phyloP scores from a whole-genome alignment of 345 rosid species.

The Aegle marmelos region DNA sequence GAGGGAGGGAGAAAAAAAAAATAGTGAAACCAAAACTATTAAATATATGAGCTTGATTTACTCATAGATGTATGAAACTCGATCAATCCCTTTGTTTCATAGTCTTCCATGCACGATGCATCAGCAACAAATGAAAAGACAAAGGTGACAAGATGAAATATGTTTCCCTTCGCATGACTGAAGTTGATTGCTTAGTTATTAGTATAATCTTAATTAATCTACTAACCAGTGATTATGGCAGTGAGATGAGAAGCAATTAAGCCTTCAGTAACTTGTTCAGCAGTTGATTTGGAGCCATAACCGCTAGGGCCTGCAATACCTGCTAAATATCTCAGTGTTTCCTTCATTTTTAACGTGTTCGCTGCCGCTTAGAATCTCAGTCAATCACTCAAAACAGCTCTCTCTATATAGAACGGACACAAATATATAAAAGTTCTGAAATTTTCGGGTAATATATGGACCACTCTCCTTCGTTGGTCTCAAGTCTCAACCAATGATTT shows the following conservation, averaged over 20 bases:
- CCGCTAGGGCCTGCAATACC: slow-evolving; percentile 97
- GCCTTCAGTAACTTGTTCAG: slow-evolving; percentile 67
- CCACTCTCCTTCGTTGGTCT: neutral
- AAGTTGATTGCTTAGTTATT: neutral
- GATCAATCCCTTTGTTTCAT: too few relatives aligned
- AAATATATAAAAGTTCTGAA: slow-evolving; percentile 16
- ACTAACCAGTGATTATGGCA: slow-evolving; percentile 68
- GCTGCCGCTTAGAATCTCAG: slow-evolving; percentile 15
- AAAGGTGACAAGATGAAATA: neutral
- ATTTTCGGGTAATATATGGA: slow-evolving; percentile 18
- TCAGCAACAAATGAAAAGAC: neutral
- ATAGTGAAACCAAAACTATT: too few relatives aligned
- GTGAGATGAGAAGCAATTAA: slow-evolving; percentile 37
- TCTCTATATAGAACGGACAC: slow-evolving; percentile 8
- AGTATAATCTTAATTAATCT: neutral
- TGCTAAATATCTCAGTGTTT: slow-evolving; percentile 68
- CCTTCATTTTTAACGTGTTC: slow-evolving; percentile 54
- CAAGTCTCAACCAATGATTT: neutral
- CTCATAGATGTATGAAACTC: too few relatives aligned
- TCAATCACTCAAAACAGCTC: slow-evolving; percentile 10
- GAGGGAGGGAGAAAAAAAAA: too few relatives aligned
- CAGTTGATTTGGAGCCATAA: slow-evolving; percentile 87
- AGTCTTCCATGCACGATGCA: neutral
- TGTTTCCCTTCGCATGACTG: neutral
- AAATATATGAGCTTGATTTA: too few relatives aligned